Base-by-base conservation (phyloP, 257 asterid genomes). In the Cordia subcordata region DNA sequence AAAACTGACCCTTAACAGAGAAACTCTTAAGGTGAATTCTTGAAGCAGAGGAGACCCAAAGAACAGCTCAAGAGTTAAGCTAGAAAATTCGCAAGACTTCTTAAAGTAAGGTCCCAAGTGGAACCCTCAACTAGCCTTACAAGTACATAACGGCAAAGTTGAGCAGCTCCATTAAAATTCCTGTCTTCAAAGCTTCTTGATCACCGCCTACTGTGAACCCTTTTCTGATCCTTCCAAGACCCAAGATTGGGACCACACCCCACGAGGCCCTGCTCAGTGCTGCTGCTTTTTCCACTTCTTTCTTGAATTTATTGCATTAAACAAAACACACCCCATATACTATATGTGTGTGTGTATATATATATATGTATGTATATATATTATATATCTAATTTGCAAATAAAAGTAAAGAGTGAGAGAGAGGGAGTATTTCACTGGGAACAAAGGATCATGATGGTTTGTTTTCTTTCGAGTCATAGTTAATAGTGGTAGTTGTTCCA, bases 191-290 rank as follows among this genome's bases (percentile, higher is more conserved):
- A 66, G 61, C 22, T 57, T 79, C 66, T 42, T 42, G 79, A 75
- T 75, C 79, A 71, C 71, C 65, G 56, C 63, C 81, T 68, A 27
- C 35, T 27, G 35, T 27, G 35, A 27, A 27, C 4, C 57, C 53
- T 60, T n/a, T n/a, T 57, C 68, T 55, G 69, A 65, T 69, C 63
- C 82, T 62, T 58, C 66, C 75, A 72, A 75, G 70, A 65, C 72
- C 61, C 19, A 57, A 65, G 72, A 70, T 33, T 20, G 81, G 88
- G 85, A 74, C 94, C 88, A 80, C 79, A 37, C 45, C 45, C n/a
- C 72, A 44, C 49, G 47, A 42, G 47, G 3, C 53, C 58, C 17
- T 17, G 61, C 60, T 56, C 64, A 53, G 16, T 27, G 16, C 21
- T 14, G 9, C 27, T 39, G 47, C 33, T 33, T 55, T 53, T 27